phyloP scores from a whole-genome alignment of 2,329 filamentous ascomycete species.

The Cladosporium austrohemisphaericum region DNA sequence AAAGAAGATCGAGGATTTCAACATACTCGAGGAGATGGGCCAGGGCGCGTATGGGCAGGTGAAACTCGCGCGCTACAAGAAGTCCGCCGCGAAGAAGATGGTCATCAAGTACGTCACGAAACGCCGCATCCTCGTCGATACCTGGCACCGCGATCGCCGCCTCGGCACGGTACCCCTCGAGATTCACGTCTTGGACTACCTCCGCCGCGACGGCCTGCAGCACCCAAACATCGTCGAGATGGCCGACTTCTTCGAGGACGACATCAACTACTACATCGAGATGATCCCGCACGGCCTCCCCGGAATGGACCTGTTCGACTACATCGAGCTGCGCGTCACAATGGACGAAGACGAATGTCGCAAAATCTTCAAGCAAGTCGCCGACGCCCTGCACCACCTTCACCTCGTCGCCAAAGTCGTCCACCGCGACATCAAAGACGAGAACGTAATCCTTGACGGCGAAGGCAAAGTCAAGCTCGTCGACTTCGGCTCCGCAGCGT shows the following conservation, averaged over 20 bases:
- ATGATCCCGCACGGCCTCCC: slow-evolving; percentile 94
- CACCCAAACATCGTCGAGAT: slow-evolving; percentile 67
- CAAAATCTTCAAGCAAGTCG: slow-evolving; percentile 93
- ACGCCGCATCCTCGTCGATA: slow-evolving; percentile 91
- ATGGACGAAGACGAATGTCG: slow-evolving; percentile 95
- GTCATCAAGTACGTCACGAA: slow-evolving; percentile 99
- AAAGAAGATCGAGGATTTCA: slow-evolving; percentile 84
- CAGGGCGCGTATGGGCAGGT: slow-evolving; percentile 97
- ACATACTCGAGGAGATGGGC: slow-evolving; percentile 95
- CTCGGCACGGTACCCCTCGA: slow-evolving; percentile 93
- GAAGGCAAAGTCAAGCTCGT: slow-evolving; percentile 96
- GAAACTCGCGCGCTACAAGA: slow-evolving; percentile 85
- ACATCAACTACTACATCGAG: slow-evolving; percentile 96
- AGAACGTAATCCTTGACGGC: slow-evolving; percentile 94
- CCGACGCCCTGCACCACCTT: slow-evolving; percentile 81
- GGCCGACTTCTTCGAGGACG: slow-evolving; percentile 70
- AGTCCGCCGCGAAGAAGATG: slow-evolving; percentile 68
- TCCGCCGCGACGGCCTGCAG: slow-evolving; percentile 66
- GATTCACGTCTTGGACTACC: slow-evolving; percentile 93
- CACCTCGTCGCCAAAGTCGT: slow-evolving; percentile 89
- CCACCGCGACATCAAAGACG: slow-evolving; percentile 97
- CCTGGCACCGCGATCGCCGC: slow-evolving; percentile 90
- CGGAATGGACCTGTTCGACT: slow-evolving; percentile 98
- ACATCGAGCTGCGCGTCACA: slow-evolving; percentile 91
- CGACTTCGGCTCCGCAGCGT: slow-evolving; percentile 95